A percentile compares a stretch with the other conserved stretches of the same genome.
phyloP scores from a whole-genome alignment of 441 rosid genomes.

The Codiaeum variegatum region DNA sequence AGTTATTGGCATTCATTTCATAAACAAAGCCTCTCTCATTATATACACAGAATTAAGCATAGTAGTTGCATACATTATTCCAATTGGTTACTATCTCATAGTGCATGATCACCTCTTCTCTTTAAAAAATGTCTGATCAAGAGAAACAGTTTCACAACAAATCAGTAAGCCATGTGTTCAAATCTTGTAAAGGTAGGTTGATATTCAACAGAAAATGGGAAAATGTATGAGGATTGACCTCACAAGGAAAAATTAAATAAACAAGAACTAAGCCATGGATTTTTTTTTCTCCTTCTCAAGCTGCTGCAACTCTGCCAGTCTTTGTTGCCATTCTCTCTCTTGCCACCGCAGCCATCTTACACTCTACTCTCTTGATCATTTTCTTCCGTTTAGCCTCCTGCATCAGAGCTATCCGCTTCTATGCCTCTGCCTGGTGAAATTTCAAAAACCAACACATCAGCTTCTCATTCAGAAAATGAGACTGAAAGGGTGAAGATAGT shows the following conservation, averaged over 20 bases:
- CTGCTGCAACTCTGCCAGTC: slow-evolving; percentile 60
- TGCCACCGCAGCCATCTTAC: slow-evolving; percentile 90
- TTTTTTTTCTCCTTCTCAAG: slow-evolving; percentile 78
- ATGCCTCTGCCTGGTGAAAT: slow-evolving; percentile 63
- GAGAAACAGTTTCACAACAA: no score
- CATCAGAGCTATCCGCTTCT: slow-evolving; percentile 79
- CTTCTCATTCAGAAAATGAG: not conserved
- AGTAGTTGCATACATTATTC: no score
- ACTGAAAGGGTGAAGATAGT: not conserved
- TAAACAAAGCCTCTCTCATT: no score
- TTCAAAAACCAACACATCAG: slow-evolving; percentile 16
- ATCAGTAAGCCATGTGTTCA: no score
- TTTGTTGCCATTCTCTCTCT: slow-evolving; percentile 82
- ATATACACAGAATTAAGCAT: no score
- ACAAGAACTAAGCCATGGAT: slow-evolving; percentile 38
- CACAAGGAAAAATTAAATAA: not conserved
- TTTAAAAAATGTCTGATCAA: no score
- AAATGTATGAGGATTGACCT: not conserved
- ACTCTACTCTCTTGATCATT: slow-evolving; percentile 52
- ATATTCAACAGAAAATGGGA: not conserved
- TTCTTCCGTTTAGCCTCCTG: slow-evolving; percentile 67
- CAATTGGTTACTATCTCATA: no score
- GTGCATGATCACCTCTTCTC: no score
- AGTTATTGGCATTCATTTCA: no score
- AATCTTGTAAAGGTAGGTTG: not conserved